Evolutionary conservation across 2,329 filamentous ascomycete genomes (phyloP), one percentile per base, ranked within the genome.

Genomic region (Sphaerulina vaccinii): DNA sequence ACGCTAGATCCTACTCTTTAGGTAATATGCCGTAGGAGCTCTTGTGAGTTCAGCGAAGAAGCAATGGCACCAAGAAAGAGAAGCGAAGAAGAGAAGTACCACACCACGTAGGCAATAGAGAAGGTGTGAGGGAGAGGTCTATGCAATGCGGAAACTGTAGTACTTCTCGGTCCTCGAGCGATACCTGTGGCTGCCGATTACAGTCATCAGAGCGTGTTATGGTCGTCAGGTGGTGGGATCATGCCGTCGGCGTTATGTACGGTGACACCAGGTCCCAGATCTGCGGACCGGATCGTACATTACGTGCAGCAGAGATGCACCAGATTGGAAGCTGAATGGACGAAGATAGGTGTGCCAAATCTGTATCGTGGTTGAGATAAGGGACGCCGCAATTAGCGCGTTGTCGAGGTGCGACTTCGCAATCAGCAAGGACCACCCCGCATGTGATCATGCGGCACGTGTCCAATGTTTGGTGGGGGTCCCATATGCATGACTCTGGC

Each of bases 281-380:
- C 22, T 29, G 32, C 40, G 48, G 39, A 44, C 27, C 48, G 48
- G 39, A 36, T 50, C 48, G 48, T 37, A 33, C 48, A 50, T 38
- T 43, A 29, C 48, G 48, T 50, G 48, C 48, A 50, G 48, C 38
- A 32, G 16, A 37, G 23, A 38, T 11, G 39, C 18, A 29, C 38
- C 33, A 50, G 16, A 15, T 7, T 5, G 21, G 22, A 8, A 35
- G 39, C 48, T 50, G 48, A 50, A 38, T 50, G 48, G 48, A 33
- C 32, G 39, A 36, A 43, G 48, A 50, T 50, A 50, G 24, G 36
- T 16, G 32, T 33, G 36, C 27, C 45, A 40, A 35, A 29, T 27
- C 5, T 27, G 35, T 35, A 16, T 35, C 37, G 37, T 39, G 37
- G 45, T 49, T 22, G 45, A 32, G 27, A 49, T 49, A 49, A 49